phyloP scores from a whole-genome alignment of 1,284 basidiomycete species.

The Naganishia sp. region DNA sequence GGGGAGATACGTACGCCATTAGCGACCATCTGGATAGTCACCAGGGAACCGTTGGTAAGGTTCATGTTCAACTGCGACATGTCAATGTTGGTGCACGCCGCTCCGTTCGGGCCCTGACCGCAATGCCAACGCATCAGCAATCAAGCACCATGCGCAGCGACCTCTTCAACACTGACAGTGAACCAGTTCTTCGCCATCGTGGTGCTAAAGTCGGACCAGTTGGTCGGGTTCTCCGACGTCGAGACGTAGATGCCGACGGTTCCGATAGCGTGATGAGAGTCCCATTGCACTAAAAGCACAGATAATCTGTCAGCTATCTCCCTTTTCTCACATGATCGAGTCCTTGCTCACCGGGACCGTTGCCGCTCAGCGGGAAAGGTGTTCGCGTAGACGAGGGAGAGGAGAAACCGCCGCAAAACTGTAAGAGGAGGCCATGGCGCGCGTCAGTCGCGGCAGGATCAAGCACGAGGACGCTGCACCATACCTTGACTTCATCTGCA shows the following conservation, averaged over 20 bases:
- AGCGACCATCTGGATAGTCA: slow-evolving; percentile 45
- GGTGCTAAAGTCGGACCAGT: slow-evolving; percentile 62
- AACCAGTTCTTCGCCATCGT: slow-evolving; percentile 59
- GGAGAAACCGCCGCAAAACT: slow-evolving; percentile 54
- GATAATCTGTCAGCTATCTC: background rate
- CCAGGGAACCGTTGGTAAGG: slow-evolving; percentile 55
- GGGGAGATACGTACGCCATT: slow-evolving; percentile 41
- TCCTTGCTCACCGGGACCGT: slow-evolving; percentile 57
- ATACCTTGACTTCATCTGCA: slow-evolving; percentile 63
- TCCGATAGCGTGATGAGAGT: slow-evolving; percentile 42
- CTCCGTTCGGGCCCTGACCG: slow-evolving; percentile 57
- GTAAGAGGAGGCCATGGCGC: background rate
- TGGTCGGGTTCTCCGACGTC: slow-evolving; percentile 60
- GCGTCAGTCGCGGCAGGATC: background rate
- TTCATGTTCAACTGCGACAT: slow-evolving; percentile 56
- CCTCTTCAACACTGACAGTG: slow-evolving; percentile 45
- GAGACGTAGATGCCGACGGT: slow-evolving; percentile 63
- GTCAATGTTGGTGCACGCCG: slow-evolving; percentile 65
- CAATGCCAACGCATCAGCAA: too few species aligned
- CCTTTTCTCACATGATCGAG: background rate
- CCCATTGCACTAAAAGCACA: slow-evolving; percentile 40
- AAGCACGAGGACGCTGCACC: slow-evolving; percentile 52
- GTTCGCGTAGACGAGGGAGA: slow-evolving; percentile 58
- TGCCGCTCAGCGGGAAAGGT: slow-evolving; percentile 63
- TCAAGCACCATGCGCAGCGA: background rate